Evolutionary conservation across 2,329 filamentous ascomycete genomes (phyloP), one percentile per base, ranked within the genome.

Genomic region (Emericellopsis atlantica): DNA sequence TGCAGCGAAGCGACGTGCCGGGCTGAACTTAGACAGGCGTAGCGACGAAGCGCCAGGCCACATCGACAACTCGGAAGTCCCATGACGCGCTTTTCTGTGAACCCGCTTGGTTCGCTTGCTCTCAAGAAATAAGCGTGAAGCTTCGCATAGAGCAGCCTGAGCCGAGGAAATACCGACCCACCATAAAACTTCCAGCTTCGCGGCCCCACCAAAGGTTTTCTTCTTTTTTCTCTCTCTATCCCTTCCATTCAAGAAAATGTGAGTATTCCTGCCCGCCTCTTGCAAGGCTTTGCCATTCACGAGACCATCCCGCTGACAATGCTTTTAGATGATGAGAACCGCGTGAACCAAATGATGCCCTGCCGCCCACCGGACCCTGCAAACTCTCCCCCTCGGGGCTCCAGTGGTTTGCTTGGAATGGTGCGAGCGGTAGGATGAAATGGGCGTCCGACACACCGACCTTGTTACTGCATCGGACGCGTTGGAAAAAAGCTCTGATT

Each of bases 221-320:
- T 57, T 62, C 63, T 59, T 72, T 72, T 70, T 65, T 67, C 58
- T n/a, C n/a, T n/a, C 55, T 70, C 79, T 74, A 82, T 79, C 87
- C 89, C 87, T 94, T 95, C 89, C 88, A 85, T 89, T 95, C 93
- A 94, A 93, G 83, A 80, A 81, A 77, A 86, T 71, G 89, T 95
- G 72, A 76, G 88, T 78, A 9, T 37, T 40, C 21, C 38, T n/a
- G 6, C 10, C 16, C 5, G n/a, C 26, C 23, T 37, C 9, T 37
- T 2, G 36, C 36, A 15, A n/a, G n/a, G 33, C 33, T 3, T 15
- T 8, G 3, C 8, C 9, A 22, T 21, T 6, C 12, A 24, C 12
- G 7, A 21, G 29, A 21, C 5, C 15, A 24, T 8, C 15, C 11
- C 36, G n/a, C 40, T 41, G 16, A 41, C 24, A n/a, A 10, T 23